phyloP scores from a whole-genome alignment of 805 yeast species.

The Yarrowia divulgata region DNA sequence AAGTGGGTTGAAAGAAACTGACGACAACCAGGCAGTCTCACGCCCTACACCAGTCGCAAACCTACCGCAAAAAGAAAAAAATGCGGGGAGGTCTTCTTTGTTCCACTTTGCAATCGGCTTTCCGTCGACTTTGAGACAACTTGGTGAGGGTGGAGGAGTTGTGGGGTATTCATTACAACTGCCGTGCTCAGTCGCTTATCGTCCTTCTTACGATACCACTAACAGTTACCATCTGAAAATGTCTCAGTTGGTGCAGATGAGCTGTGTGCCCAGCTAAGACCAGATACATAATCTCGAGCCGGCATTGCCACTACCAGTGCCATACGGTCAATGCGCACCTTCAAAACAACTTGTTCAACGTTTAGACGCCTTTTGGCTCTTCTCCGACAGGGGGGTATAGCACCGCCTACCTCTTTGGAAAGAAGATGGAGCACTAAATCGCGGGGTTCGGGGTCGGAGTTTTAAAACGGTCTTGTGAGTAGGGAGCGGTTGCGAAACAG shows the following conservation, averaged over 20 bases:
- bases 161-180: no score
- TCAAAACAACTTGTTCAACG: not conserved
- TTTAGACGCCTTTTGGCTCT: not conserved
- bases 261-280: no score
- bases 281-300: no score
- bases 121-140: not conserved
- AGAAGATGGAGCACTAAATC: not conserved
- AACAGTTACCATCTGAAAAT: no score
- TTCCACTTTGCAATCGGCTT: no score
- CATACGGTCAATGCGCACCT: no score
- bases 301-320: no score
- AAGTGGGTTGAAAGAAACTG: constrained; percentile 7
- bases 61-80: not conserved
- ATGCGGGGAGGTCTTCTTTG: not conserved
- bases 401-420: not conserved
- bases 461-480: not conserved
- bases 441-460: constrained; percentile 23
- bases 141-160: no score
- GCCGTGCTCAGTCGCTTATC: no score
- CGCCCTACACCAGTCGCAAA: not conserved
- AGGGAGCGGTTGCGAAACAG: not conserved
- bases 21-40: no score
- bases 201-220: no score
- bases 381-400: not conserved
- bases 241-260: no score